A percentile compares a stretch with the other conserved stretches of the same genome.
phyloP scores from a whole-genome alignment of 192 early-diverging fungal species.

The Jimgerdemannia lactiflua region DNA sequence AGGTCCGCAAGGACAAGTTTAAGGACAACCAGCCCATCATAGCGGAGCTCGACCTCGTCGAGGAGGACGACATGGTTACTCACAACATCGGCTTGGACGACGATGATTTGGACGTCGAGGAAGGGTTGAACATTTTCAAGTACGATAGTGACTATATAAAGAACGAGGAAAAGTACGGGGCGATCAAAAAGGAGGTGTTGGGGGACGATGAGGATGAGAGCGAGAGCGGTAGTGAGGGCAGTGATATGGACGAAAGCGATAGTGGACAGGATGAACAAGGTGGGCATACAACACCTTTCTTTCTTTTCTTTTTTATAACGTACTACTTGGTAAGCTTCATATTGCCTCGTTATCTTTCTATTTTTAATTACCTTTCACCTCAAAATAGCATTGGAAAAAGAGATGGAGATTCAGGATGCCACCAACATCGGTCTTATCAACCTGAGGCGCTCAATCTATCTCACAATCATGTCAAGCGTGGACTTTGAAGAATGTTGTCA shows the following conservation, averaged over 20 bases:
- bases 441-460: slow-evolving; percentile 89
- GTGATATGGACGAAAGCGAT: slow-evolving; percentile 44
- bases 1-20: slow-evolving; percentile 91
- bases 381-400: slow-evolving; percentile 34
- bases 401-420: slow-evolving; percentile 77
- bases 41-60: slow-evolving; percentile 84
- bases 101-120: slow-evolving; percentile 75
- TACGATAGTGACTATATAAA: slow-evolving; percentile 74
- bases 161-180: slow-evolving; percentile 81
- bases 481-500: slow-evolving; percentile 96
- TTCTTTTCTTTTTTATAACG: no score
- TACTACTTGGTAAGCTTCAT: no score
- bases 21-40: slow-evolving; percentile 81
- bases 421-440: slow-evolving; percentile 89
- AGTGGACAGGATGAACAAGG: slow-evolving; percentile 55
- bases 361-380: not conserved
- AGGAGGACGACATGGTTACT: slow-evolving; percentile 94
- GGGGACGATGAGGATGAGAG: slow-evolving; percentile 32
- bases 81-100: slow-evolving; percentile 84
- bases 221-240: slow-evolving; percentile 34
- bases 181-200: slow-evolving; percentile 83
- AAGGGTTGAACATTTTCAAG: slow-evolving; percentile 84
- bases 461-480: slow-evolving; percentile 93
- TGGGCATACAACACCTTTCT: slow-evolving; percentile 21
- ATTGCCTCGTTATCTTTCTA: not conserved